Base-by-base conservation (phyloP, 306 rosid genomes). In the Pterocarpus macrocarpus region DNA sequence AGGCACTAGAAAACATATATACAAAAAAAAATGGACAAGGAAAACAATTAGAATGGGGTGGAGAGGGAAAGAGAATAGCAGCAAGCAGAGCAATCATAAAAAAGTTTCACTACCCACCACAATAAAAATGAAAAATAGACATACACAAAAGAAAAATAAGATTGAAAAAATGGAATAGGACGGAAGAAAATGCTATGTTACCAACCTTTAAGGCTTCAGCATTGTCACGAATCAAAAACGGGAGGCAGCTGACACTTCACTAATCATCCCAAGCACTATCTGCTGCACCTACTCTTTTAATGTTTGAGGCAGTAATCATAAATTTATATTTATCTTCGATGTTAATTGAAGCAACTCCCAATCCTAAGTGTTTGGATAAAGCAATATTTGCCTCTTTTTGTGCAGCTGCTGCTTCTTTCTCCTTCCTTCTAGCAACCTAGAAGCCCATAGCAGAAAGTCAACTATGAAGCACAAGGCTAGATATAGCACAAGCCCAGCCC, bases 231-330 rank as follows among this genome's bases (percentile, higher is more conserved):
- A 41, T 77, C 85, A 55, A 67, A 61, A 49, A 69, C 56, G 81
- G 68, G 57, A 72, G 69, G 69, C 64, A 80, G 64, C 67, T 56
- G 8, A 86, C 14, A 14, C 57, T 82, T 59, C 63, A 57, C 81
- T 53, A 93, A 76, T 93, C 97, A 70, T 93, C 92, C 97, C 97
- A 93, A 59, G 97, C 97, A 81, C 96, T 83, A 80, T 93, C 97
- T 17, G 97, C 97, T 11, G 91, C 87, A 1, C 97, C 97, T 86
- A 89, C 97, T 81, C 58, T 7, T 80, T 87, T 87, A 69, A 6
- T 66, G 86, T 80, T 71, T 8, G 92, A 52, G 4, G 90, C 69
- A 13, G 90, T 76, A 77, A 90, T 87, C 97, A 93, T 93, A 90
- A 91, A 91, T 85, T 71, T 88, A 74, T 90, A 93, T 83, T 93